These are phyloP conservation scores for Apiospora sp. DNA, from an alignment of 2,329 filamentous ascomycete species.

Conservation along the genomic window DNA sequence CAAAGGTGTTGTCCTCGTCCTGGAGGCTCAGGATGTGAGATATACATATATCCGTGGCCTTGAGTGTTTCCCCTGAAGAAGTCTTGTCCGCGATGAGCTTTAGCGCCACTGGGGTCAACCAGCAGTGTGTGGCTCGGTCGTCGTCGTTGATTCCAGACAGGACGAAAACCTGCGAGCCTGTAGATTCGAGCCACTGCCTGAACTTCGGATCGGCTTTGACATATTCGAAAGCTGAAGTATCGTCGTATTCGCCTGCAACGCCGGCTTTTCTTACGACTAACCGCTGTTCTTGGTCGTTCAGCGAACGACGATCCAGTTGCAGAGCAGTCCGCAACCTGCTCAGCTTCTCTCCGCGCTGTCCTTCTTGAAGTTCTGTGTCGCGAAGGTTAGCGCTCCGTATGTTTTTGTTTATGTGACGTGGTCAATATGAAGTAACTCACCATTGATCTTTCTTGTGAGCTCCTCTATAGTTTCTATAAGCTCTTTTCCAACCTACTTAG, in stretches of 20 bases:
- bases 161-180: neutral
- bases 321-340: neutral
- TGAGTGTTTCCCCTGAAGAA: neutral
- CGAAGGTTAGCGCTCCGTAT: neutral
- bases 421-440: neutral
- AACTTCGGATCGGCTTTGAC: constrained; percentile 3
- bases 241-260: neutral
- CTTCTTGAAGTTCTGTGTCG: neutral
- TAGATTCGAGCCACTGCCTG: constrained; percentile 6
- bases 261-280: neutral
- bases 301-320: neutral
- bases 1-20: neutral
- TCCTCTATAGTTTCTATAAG: neutral
- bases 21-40: constrained; percentile 1
- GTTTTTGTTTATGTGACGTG: neutral
- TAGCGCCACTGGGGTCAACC: constrained; percentile 2
- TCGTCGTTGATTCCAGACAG: neutral
- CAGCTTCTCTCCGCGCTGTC: neutral
- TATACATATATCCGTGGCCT: neutral
- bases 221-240: neutral
- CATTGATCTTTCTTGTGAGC: neutral
- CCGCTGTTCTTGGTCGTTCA: neutral
- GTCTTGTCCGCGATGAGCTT: neutral
- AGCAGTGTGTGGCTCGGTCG: neutral
- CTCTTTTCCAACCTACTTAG: neutral